A percentile compares a stretch with the other conserved stretches of the same genome.
Conservation (phyloP, 1,284 basidiomycete genomes). For the Calocybe gambosa region DNA sequence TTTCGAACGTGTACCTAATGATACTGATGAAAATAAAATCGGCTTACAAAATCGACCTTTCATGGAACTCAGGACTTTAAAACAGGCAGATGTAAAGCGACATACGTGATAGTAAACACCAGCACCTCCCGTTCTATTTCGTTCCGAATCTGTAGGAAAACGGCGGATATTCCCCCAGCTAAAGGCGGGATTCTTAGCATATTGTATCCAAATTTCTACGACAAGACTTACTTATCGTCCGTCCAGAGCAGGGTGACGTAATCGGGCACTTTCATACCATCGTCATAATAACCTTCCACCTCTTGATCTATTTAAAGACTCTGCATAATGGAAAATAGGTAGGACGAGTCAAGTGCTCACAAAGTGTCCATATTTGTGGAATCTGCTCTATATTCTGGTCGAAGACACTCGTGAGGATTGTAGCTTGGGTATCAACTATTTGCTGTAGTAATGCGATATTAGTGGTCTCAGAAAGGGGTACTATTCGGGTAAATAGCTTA, state of each 20-base stretch:
- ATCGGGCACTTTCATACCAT: conserved; percentile 50
- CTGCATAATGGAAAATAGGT: background rate
- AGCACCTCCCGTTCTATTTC: conserved; percentile 55
- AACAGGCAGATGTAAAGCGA: background rate
- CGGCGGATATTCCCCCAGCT: conserved; percentile 60
- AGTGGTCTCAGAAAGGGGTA: conserved; percentile 43
- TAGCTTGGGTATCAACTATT: conserved; percentile 56
- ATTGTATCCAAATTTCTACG: background rate
- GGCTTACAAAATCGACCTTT: conserved; percentile 38
- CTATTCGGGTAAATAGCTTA: conserved; percentile 23
- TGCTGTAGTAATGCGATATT: conserved; percentile 48
- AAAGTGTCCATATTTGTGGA: conserved; percentile 63
- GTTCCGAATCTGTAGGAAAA: conserved; percentile 44
- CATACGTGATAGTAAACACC: conserved; percentile 66
- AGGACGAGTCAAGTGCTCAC: conserved; percentile 27
- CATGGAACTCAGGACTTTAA: background rate
- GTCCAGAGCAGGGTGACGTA: conserved; percentile 56
- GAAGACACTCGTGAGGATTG: conserved; percentile 54
- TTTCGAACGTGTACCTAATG: background rate
- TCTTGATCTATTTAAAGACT: conserved; percentile 43
- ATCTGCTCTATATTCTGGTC: conserved; percentile 44
- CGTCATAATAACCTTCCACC: conserved; percentile 63
- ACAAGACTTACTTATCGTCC: conserved; percentile 49
- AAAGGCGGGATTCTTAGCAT: background rate
- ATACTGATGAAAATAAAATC: no score